Base-by-base conservation (phyloP, 1,284 basidiomycete species). In the Ustilago sp. region DNA sequence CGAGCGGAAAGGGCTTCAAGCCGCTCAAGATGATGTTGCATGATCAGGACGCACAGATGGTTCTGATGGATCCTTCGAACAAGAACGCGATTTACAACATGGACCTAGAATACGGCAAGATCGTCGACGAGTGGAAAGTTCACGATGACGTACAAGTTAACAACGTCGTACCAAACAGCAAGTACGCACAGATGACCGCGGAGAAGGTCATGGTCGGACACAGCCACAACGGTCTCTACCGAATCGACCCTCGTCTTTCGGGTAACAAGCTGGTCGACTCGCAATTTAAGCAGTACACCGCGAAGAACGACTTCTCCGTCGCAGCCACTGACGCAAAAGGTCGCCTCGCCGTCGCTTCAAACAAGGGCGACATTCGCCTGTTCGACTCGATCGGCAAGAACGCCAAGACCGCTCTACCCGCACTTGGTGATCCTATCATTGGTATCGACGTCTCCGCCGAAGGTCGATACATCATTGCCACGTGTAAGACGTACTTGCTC, bases 121-220 rank as follows among this genome's bases (percentile, higher is more conserved):
- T 99, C 47, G 94, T 99, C 8, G 97, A 99, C 84, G 96, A 99
- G 86, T 98, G 95, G 95, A 96, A 95, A 86, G 91, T 99, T 17
- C 92, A 95, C 83, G 94, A 98, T 56, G 89, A 93, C 81, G 89
- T 98, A 66, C 89, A 89, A 15, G 93, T 98, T 67, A 90, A 92
- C 84, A 92, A 96, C 85, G 93, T 99, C 82, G 91, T 96, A 1
- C 95, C 97, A 4, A 92, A 94, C 43, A 92, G 90, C 87, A 99
- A 99, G 88, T 98, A 94, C 83, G 95, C 97, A 4, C 95, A 94
- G 82, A 97, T 92, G 85, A 96, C 95, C 39, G 90, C 90, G 54
- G 92, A 97, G 84, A 93, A 97, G 87, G 99, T 96, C 2, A 89
- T 99, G 67, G 91, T 99, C 80, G 96, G 97, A 45, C 90, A 91